Evolutionary conservation across 2,329 filamentous ascomycete species (phyloP).

Genomic region (Neonectria sp.): DNA sequence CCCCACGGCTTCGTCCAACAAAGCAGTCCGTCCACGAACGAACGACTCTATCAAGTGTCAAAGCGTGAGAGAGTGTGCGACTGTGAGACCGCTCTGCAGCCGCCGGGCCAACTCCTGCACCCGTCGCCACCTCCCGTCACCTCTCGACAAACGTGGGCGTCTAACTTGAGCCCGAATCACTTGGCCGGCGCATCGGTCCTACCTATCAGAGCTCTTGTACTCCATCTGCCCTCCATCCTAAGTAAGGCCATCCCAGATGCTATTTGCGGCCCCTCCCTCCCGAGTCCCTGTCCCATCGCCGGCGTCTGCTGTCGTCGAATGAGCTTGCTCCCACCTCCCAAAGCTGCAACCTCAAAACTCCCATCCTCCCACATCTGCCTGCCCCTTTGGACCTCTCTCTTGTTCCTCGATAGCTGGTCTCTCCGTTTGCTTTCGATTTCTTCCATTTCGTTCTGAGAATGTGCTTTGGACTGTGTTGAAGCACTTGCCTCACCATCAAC

Average conservation of each 20-base stretch:
- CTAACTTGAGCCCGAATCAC: constrained; percentile 45
- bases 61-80: constrained; percentile 17
- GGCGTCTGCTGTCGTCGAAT: constrained; percentile 56
- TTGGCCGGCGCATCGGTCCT: constrained; percentile 41
- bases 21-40: not conserved
- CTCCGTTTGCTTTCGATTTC: constrained; percentile 58
- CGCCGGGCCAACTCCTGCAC: constrained; percentile 34
- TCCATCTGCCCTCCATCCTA: constrained; percentile 39
- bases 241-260: constrained; percentile 47
- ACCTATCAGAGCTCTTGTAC: constrained; percentile 48
- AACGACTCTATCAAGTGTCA: not conserved
- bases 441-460: constrained; percentile 48
- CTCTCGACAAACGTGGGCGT: constrained; percentile 44
- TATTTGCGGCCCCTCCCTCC: constrained; percentile 46
- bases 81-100: constrained; percentile 31
- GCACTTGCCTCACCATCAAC: constrained; percentile 23
- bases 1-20: not conserved
- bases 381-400: constrained; percentile 54
- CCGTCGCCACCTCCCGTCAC: constrained; percentile 25
- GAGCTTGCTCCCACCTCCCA: constrained; percentile 47
- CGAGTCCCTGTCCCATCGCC: constrained; percentile 49
- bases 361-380: constrained; percentile 58
- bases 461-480: constrained; percentile 48
- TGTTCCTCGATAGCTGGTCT: constrained; percentile 71
- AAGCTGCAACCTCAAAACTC: constrained; percentile 65